Percentiles rank a stretch among this genome's conserved stretches.
phyloP scores from a whole-genome alignment of 768 basidiomycete genomes.

The Coprinellus micaceus region DNA sequence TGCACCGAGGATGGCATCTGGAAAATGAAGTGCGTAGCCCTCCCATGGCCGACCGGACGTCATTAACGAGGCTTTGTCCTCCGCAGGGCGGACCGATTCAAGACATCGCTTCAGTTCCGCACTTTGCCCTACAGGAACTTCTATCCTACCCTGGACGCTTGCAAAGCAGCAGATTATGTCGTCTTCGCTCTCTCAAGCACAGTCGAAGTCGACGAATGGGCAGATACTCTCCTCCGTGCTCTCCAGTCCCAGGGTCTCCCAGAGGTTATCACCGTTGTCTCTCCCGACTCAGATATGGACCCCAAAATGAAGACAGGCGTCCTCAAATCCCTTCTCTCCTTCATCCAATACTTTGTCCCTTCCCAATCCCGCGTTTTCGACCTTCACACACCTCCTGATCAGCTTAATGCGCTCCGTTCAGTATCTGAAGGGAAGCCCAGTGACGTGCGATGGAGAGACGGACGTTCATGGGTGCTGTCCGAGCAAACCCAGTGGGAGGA shows the following conservation, averaged over 20 bases:
- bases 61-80: not conserved
- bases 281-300: constrained; percentile 51
- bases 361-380: constrained; percentile 75
- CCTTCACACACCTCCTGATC: constrained; percentile 58
- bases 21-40: constrained; percentile 58
- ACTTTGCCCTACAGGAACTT: constrained; percentile 67
- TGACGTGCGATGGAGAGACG: constrained; percentile 80
- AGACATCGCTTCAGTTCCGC: constrained; percentile 86
- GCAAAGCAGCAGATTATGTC: constrained; percentile 87
- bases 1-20: constrained; percentile 55
- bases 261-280: constrained; percentile 72
- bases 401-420: constrained; percentile 67
- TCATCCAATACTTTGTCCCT: constrained; percentile 93
- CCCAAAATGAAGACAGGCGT: constrained; percentile 63
- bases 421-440: constrained; percentile 83
- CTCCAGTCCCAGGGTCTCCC: constrained; percentile 91
- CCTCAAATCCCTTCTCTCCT: constrained; percentile 87
- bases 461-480: constrained; percentile 72
- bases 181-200: constrained; percentile 78
- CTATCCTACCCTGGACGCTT: constrained; percentile 79
- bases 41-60: constrained; percentile 1
- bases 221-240: constrained; percentile 82
- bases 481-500: constrained; percentile 58
- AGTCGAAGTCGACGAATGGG: constrained; percentile 79
- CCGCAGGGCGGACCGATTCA: constrained; percentile 80